Base-by-base conservation (phyloP, 2,329 filamentous ascomycete species). In the Chrysosporium keratinophilum region DNA sequence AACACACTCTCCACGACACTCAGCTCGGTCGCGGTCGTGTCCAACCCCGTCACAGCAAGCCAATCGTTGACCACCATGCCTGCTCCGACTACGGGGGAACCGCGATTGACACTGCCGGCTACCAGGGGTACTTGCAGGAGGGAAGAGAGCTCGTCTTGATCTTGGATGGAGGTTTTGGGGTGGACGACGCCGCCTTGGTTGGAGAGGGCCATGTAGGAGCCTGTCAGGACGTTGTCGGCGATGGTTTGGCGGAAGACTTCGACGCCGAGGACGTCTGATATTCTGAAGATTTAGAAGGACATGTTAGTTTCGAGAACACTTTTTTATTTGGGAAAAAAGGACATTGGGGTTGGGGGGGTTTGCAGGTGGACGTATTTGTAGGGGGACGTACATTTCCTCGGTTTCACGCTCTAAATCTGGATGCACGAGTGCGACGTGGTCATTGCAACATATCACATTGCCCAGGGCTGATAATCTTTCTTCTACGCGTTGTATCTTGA, bases 61-160 rank as follows among this genome's bases (percentile, higher is more conserved):
- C 91, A 96, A 78, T 97, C 91, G 69, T 96, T 95, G 59, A 95
- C 89, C 4, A 95, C 89, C 87, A 95, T 93, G 42, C 89, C 89
- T 1, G 91, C 93, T 54, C 93, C 93, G n/a, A 98, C 90, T 31
- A 98, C 90, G 57, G 88, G 84, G 67, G 84, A 89, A 58, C 93
- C 93, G 59, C 93, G 82, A 75, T 98, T 98, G 59, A 98, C 86
- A 67, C 82, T 88, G 41, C 93, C 93, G 2, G 93, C 93, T 0
- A 98, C 93, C 5, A 98, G 83, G 12, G 93, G 93, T 37, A 98
- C 91, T 74, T 97, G 91, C 58, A 98, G 79, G 72, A 98, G 75
- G 66, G 85, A 90, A 59, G 85, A 90, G 60, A 98, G 81, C 76
- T 98, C 93, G 70, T 98, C 93, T 78, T 98, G 93, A 71, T 98